A percentile compares a stretch with the other conserved stretches of the same genome.
Conservation (phyloP, 768 basidiomycete species). For the Mycena polygramma region DNA sequence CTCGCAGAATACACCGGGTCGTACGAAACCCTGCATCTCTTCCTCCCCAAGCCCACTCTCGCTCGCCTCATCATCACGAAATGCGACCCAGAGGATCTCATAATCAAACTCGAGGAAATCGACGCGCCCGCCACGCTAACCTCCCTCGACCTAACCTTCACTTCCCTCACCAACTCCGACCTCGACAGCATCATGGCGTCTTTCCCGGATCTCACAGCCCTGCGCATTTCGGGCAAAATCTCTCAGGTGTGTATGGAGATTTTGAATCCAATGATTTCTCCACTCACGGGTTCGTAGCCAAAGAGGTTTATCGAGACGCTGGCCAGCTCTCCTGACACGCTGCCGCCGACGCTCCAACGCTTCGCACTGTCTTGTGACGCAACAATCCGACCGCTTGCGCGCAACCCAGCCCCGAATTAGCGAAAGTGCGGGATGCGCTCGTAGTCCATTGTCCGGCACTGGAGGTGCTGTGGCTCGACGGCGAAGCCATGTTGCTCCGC, state of each 20-base stretch:
- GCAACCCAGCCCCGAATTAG: neutral
- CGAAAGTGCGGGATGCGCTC: neutral
- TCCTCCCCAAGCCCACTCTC: neutral
- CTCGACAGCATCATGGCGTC: neutral
- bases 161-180: neutral
- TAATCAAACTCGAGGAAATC: neutral
- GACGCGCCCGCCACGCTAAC: neutral
- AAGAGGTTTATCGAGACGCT: constrained; percentile 2
- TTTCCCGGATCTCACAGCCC: neutral
- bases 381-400: too few species aligned
- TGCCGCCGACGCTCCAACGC: constrained; percentile 4
- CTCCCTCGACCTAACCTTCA: neutral
- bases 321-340: neutral
- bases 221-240: neutral
- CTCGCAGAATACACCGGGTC: neutral
- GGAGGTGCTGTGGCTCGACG: constrained; percentile 13
- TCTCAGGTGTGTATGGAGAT: neutral
- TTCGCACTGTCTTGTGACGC: neutral
- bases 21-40: neutral
- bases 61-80: neutral
- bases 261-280: too few species aligned
- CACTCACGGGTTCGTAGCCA: neutral
- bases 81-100: neutral
- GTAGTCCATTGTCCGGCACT: neutral
- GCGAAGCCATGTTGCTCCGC: neutral